A percentile compares a stretch with the other conserved stretches of the same genome.
phyloP scores from a whole-genome alignment of 345 rosid genomes.

The Camelina neglecta region DNA sequence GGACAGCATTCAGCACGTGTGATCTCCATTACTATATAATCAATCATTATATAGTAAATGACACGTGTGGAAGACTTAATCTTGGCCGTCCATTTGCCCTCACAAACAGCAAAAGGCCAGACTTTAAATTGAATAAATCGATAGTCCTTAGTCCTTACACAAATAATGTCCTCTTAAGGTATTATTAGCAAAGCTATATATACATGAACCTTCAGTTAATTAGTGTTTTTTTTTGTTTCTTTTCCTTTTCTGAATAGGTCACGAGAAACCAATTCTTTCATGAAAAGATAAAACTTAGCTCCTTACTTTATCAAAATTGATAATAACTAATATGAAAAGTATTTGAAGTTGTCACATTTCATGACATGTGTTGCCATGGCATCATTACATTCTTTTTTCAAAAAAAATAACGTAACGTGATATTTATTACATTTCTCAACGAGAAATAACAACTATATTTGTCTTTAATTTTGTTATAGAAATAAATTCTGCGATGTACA shows the following conservation, averaged over 20 bases:
- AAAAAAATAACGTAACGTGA: background rate
- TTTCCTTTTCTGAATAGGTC: background rate
- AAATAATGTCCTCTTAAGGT: background rate
- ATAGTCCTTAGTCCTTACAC: background rate
- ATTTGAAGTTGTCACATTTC: constrained; percentile 6
- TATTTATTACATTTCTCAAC: background rate
- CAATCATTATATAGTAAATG: background rate
- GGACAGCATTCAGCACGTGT: constrained; percentile 22
- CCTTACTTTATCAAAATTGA: constrained; percentile 11
- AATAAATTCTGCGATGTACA: background rate
- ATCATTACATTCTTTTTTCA: background rate
- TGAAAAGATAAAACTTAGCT: constrained; percentile 12
- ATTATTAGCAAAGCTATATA: background rate
- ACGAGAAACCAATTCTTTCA: background rate
- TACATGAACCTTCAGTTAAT: background rate
- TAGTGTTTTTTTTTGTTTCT: background rate
- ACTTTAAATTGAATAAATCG: background rate
- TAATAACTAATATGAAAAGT: background rate
- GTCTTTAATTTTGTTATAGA: background rate
- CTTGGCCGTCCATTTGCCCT: constrained; percentile 25
- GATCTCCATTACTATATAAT: constrained; percentile 1
- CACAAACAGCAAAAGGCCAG: constrained; percentile 14
- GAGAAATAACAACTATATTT: background rate
- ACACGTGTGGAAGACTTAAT: constrained; percentile 34
- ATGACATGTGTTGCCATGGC: constrained; percentile 31